A percentile compares a stretch with the other conserved stretches of the same genome.
Conservation (phyloP, 2,329 filamentous ascomycete species). For the Lecanosticta acicola region DNA sequence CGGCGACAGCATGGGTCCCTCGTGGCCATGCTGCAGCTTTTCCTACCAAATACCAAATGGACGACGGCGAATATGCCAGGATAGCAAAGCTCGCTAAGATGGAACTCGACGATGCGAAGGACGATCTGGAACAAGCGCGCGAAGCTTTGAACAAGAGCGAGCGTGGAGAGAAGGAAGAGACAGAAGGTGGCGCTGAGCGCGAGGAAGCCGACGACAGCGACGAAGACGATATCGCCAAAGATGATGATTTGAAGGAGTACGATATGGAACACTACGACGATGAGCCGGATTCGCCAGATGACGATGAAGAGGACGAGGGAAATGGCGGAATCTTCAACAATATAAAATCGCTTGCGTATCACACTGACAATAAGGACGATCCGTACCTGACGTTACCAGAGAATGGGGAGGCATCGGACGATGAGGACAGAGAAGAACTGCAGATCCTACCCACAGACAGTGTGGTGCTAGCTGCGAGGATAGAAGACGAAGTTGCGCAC, state of each 20-base stretch:
- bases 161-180: conserved; percentile 37
- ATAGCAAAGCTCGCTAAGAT: conserved; percentile 49
- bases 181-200: conserved; percentile 68
- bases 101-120: conserved; percentile 86
- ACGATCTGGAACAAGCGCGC: conserved; percentile 71
- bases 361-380: conserved; percentile 89
- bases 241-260: conserved; percentile 93
- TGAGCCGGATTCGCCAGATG: conserved; percentile 50
- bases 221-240: conserved; percentile 36
- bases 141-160: conserved; percentile 33
- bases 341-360: conserved; percentile 86
- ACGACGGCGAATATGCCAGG: conserved; percentile 48
- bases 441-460: conserved; percentile 93
- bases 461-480: conserved; percentile 81
- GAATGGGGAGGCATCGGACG: conserved; percentile 58
- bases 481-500: conserved; percentile 95
- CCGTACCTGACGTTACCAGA: conserved; percentile 87
- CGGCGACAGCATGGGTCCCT: conserved; percentile 49
- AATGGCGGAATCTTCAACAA: conserved; percentile 79
- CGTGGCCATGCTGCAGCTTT: conserved; percentile 47
- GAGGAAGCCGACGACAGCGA: conserved; percentile 29
- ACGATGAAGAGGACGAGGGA: conserved; percentile 62
- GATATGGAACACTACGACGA: conserved; percentile 95
- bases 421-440: conserved; percentile 87
- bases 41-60: conserved; percentile 46